Evolutionary conservation across 805 yeast species (phyloP).

Genomic region (Schwanniomyces sp.): DNA sequence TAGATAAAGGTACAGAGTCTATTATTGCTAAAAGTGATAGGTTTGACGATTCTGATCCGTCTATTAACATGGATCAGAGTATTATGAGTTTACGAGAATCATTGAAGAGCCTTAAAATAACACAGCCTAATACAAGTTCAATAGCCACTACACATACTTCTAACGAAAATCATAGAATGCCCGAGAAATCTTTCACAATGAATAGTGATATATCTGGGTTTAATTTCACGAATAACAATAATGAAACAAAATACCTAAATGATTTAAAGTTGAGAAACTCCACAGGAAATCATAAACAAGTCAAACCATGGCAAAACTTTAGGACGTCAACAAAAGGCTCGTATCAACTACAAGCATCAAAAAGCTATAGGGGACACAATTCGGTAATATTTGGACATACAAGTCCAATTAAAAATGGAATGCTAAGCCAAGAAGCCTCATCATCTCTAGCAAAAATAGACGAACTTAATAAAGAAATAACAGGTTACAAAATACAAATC

Average conservation of each 20-base stretch:
- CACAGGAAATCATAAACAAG: not conserved
- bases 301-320: not conserved
- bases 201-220: not conserved
- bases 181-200: not conserved
- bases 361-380: not conserved
- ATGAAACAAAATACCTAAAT: not conserved
- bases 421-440: slow-evolving; percentile 12
- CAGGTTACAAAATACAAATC: slow-evolving; percentile 38
- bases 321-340: not conserved
- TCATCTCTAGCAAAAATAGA: slow-evolving; percentile 19
- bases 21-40: not conserved
- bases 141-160: not conserved
- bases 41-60: not conserved
- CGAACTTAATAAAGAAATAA: slow-evolving; percentile 33
- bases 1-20: not conserved
- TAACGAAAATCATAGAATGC: not conserved
- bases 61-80: slow-evolving; percentile 10
- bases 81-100: slow-evolving; percentile 11
- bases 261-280: not conserved
- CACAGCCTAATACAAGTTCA: not conserved
- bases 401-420: not conserved
- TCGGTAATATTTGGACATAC: not conserved
- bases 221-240: not conserved
- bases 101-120: slow-evolving; percentile 8
- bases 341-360: not conserved